A percentile compares a stretch with the other conserved stretches of the same genome.
phyloP scores from a whole-genome alignment of 139 green algal genomes.

The Picochlorum sp. region DNA sequence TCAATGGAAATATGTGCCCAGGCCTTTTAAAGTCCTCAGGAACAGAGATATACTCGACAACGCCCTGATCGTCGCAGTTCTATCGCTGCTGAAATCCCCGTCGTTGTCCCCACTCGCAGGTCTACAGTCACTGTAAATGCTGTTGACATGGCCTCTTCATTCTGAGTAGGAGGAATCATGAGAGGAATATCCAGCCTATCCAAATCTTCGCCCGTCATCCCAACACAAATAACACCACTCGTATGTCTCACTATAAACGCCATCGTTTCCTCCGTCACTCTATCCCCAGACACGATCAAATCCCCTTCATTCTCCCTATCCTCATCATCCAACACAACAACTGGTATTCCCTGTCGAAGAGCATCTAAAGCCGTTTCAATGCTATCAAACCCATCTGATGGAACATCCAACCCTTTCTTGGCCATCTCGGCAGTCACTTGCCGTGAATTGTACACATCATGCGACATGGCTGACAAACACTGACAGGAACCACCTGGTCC shows the following conservation, averaged over 20 bases:
- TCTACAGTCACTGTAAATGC: slow-evolving; percentile 94
- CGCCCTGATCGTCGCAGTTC: slow-evolving; percentile 71
- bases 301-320: slow-evolving; percentile 97
- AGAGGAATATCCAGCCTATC: slow-evolving; percentile 89
- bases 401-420: slow-evolving; percentile 4
- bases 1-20: slow-evolving; percentile 95
- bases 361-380: slow-evolving; percentile 44
- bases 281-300: slow-evolving; percentile 89
- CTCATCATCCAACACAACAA: slow-evolving; percentile 97
- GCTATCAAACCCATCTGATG: slow-evolving; percentile 25
- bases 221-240: slow-evolving; percentile 74
- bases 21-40: slow-evolving; percentile 75
- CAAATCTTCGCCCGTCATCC: slow-evolving; percentile 50
- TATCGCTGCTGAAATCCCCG: slow-evolving; percentile 91
- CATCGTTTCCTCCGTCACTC: slow-evolving; percentile 68
- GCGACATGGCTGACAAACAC: no score
- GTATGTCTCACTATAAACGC: slow-evolving; percentile 90
- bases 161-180: slow-evolving; percentile 72
- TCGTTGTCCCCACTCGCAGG: slow-evolving; percentile 68
- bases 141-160: slow-evolving; percentile 86
- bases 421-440: background rate
- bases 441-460: no score
- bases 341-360: slow-evolving; percentile 61
- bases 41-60: slow-evolving; percentile 53
- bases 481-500: no score